Evolutionary conservation across 495 filamentous ascomycete genomes (phyloP), one percentile per base, ranked within the genome.

Genomic region (Lasiosphaeria hispida): DNA sequence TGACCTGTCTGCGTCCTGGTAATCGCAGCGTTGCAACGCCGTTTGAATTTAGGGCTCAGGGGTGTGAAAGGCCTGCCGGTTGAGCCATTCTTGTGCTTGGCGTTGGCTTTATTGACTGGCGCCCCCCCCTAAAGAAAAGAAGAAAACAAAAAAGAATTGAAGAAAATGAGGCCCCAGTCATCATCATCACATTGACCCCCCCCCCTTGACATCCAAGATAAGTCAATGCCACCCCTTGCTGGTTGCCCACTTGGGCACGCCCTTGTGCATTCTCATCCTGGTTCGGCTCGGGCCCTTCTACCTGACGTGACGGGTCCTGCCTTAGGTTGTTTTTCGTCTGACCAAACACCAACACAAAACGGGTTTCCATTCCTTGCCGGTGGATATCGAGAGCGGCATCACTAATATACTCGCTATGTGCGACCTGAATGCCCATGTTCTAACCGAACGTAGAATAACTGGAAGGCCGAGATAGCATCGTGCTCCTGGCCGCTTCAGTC

Each of bases 21-120:
- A 5, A 30, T 30, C 23, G 23, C 41, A 55, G 15, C 53, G 53
- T 55, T 55, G 53, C 53, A 55, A 55, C 34, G 42, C 41, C 41
- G 41, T 55, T 38, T 19, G 30, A 18, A 47, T 48, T 55, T n/a
- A 47, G 50, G n/a, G n/a, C n/a, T n/a, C n/a, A n/a, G n/a, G n/a
- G 35, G n/a, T 11, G 47, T 11, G 18, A 35, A 15, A 14, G 33
- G 39, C 19, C 40, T 23, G 19, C 14, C 14, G 34, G 52, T 34
- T n/a, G 52, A 15, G 15, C 52, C 40, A 37, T 34, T 38, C 42
- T 37, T 40, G n/a, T 30, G 17, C 37, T 54, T 43, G 42, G 53
- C 42, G 41, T 55, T 10, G 42, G 9, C 53, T 39, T 47, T 35
- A 45, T 45, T 36, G 15, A 15, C 19, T 38, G 38, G 36, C 50